A percentile compares a stretch with the other conserved stretches of the same genome.
These are phyloP conservation scores for Hyphochytrium catenoides DNA, from an alignment of 352 stramenopile genomes.

Conservation along the genomic window DNA sequence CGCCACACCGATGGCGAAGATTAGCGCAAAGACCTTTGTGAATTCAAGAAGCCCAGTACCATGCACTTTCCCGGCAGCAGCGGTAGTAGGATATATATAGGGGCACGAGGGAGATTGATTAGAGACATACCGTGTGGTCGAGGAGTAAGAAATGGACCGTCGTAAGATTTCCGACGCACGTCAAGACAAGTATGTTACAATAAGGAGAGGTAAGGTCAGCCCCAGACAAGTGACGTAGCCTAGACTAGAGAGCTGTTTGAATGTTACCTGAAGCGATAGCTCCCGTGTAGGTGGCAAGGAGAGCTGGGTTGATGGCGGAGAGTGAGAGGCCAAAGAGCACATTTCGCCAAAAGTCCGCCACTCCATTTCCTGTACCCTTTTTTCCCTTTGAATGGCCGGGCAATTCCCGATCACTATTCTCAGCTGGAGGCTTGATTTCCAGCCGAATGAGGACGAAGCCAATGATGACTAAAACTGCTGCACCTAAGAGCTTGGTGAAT, in stretches of 20 bases:
- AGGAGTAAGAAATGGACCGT: too few relatives aligned
- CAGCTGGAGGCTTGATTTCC: conserved; percentile 47
- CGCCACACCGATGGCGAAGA: conserved; percentile 53
- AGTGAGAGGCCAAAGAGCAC: conserved; percentile 56
- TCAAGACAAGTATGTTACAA: too few relatives aligned
- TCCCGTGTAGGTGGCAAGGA: conserved; percentile 56
- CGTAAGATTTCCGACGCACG: too few relatives aligned
- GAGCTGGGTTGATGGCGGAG: conserved; percentile 55
- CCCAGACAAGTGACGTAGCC: too few relatives aligned
- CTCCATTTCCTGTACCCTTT: conserved; percentile 12
- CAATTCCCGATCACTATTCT: conserved; percentile 27
- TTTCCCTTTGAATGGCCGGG: conserved; percentile 21
- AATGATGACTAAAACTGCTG: conserved; percentile 54
- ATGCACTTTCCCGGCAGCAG: too few relatives aligned
- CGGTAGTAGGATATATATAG: too few relatives aligned
- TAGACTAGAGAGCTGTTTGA: too few relatives aligned
- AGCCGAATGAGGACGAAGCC: conserved; percentile 46
- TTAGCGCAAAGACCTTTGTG: conserved; percentile 42
- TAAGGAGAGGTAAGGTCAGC: too few relatives aligned
- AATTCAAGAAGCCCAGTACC: conserved; percentile 60
- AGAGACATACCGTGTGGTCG: too few relatives aligned
- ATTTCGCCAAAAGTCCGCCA: conserved; percentile 45
- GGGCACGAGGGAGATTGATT: too few relatives aligned
- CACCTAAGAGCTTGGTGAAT: conserved; percentile 56
- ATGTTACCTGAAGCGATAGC: conserved; percentile 47